Evolutionary conservation across 2,329 filamentous ascomycete genomes (phyloP), one percentile per base, ranked within the genome.

Genomic region (Bipolaris gigantea): DNA sequence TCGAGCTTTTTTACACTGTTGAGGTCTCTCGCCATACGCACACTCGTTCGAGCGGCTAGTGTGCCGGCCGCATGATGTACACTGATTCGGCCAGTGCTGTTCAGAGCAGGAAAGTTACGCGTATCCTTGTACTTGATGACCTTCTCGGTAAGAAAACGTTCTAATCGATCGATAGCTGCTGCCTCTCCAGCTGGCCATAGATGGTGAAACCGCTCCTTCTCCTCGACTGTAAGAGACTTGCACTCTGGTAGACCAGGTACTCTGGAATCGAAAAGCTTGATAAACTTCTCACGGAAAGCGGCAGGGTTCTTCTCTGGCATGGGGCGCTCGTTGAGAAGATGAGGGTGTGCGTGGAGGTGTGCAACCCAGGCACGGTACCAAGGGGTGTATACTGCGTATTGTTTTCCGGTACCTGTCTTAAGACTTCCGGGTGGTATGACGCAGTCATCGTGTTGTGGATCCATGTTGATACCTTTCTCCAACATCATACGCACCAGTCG

Each of bases 321-420:
- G 0, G 86, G 83, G 5, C 81, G 85, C 2, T 85, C 74, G 33
- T 87, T 80, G 0, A 96, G 75, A 0, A 90, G 76, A 13, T 90
- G 81, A 0, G 83, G 82, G 59, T 95, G 85, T 3, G 82, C 79
- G 55, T 92, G 86, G 5, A 96, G 66, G 62, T 92, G 83, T 4
- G 83, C 82, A 19, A 92, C 75, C 91, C 92, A 96, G 0, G 88
- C 67, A 15, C 86, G 81, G 69, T 83, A 93, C 90, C 91, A 96
- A 0, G 91, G 92, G 2, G 81, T 85, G 64, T 94, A 96, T 0
- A 96, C 90, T 0, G 89, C 84, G 64, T 94, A 95, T 65, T 93
- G 90, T 50, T 84, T 90, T 1, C 91, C 90, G 2, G 80, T 75
- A 3, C 89, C 87, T 5, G 81, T 90, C 16, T 76, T 75, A 34